Evolutionary conservation across 441 rosid genomes (phyloP).

Genomic region (Aleurites moluccanus): DNA sequence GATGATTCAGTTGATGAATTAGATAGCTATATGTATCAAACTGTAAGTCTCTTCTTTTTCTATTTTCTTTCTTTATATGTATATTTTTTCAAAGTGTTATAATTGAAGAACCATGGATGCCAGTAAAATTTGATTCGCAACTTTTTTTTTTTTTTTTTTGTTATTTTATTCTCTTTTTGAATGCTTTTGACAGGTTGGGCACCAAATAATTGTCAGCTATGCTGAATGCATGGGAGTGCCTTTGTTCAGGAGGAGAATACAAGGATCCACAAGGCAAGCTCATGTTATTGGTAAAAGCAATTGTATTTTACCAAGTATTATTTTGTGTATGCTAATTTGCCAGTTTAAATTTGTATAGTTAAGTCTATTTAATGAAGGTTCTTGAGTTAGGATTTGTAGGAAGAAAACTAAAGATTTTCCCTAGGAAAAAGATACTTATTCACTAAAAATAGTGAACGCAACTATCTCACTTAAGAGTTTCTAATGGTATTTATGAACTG

Average conservation of each 20-base stretch:
- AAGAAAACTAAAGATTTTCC: not conserved
- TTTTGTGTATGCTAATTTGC: not conserved
- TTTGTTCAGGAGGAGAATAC: conserved; percentile 75
- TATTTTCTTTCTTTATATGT: not conserved
- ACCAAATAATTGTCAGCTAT: conserved; percentile 80
- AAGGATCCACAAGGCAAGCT: conserved; percentile 81
- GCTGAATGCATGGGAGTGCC: conserved; percentile 95
- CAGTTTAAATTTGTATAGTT: not conserved
- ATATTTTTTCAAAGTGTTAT: not conserved
- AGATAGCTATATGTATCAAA: conserved; percentile 97
- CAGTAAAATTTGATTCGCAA: not conserved
- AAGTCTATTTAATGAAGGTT: not conserved
- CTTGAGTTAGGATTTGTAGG: not conserved
- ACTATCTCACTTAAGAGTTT: not conserved
- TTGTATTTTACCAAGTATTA: conserved; percentile 10
- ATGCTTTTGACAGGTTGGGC: conserved; percentile 66
- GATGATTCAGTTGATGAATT: conserved; percentile 91
- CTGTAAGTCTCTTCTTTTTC: conserved; percentile 46
- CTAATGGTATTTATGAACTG: conserved; percentile 16
- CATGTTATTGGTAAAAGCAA: conserved; percentile 23
- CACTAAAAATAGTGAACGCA: not conserved
- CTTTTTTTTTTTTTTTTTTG: not conserved
- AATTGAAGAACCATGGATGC: not conserved
- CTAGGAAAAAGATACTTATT: not conserved
- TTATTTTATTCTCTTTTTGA: not conserved